phyloP scores from a whole-genome alignment of 768 basidiomycete species.

The Coprinellus micaceus region DNA sequence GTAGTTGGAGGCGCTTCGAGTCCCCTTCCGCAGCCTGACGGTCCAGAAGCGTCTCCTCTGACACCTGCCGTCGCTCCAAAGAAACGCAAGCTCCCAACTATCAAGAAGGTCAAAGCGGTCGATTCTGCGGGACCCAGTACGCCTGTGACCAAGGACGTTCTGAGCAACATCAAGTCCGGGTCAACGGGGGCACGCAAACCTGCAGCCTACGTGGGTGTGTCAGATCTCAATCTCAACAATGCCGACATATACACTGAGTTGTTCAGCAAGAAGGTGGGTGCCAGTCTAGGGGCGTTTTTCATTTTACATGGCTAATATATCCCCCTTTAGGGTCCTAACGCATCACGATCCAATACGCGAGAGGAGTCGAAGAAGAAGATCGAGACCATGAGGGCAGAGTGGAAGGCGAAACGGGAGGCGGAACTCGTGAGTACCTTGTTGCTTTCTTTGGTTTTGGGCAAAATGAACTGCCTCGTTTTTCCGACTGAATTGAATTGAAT shows the following conservation, averaged over 20 bases:
- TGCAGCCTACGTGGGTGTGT: conserved; percentile 40
- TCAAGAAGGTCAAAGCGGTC: conserved; percentile 56
- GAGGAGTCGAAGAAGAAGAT: conserved; percentile 61
- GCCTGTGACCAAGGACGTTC: conserved; percentile 18
- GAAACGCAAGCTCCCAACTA: conserved; percentile 65
- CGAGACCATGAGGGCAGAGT: conserved; percentile 68
- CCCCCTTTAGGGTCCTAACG: conserved; percentile 2
- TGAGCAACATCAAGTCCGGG: conserved; percentile 24
- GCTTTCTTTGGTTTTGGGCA: not conserved
- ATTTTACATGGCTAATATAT: conserved; percentile 24
- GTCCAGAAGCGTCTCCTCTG: not conserved
- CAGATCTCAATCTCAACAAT: conserved; percentile 64
- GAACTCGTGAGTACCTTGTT: conserved; percentile 45
- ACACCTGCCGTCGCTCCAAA: conserved; percentile 35
- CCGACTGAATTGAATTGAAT: too few species aligned
- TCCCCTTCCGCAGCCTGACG: not conserved
- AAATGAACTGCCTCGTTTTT: not conserved
- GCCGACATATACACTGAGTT: conserved; percentile 59
- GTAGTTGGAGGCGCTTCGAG: conserved; percentile 23
- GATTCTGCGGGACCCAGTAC: conserved; percentile 17
- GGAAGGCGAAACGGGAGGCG: conserved; percentile 48
- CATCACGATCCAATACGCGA: conserved; percentile 24
- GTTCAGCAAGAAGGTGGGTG: conserved; percentile 46
- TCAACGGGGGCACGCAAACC: conserved; percentile 30
- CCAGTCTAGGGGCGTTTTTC: conserved; percentile 26